A percentile compares a stretch with the other conserved stretches of the same genome.
phyloP scores from a whole-genome alignment of 108 stramenopile species.

The Skeletonema tropicum region DNA sequence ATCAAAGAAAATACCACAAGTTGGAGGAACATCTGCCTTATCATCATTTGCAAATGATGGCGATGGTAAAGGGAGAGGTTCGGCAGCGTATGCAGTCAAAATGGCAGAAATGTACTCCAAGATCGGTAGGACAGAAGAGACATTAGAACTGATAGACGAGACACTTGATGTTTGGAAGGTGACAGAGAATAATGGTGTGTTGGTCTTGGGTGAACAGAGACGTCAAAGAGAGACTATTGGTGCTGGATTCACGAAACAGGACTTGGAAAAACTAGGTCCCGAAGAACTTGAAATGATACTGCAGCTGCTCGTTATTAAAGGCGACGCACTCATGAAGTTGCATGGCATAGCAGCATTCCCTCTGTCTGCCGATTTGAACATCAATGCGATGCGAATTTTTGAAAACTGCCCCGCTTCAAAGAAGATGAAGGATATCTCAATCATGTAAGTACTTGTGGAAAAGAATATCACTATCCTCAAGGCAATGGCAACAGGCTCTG shows the following conservation, averaged over 20 bases:
- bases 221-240: slow-evolving; percentile 30
- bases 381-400: slow-evolving; percentile 36
- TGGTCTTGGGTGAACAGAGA: slow-evolving; percentile 11
- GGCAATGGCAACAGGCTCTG: background rate
- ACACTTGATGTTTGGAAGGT: slow-evolving; percentile 24
- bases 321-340: slow-evolving; percentile 22
- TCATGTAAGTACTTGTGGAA: background rate
- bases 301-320: slow-evolving; percentile 32
- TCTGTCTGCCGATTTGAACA: slow-evolving; percentile 28
- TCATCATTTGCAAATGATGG: background rate
- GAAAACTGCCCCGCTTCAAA: slow-evolving; percentile 35
- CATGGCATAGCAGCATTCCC: slow-evolving; percentile 23
- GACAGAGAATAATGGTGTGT: slow-evolving; percentile 5
- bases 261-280: slow-evolving; percentile 23
- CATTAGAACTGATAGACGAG: slow-evolving; percentile 30
- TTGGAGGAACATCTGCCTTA: background rate
- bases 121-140: slow-evolving; percentile 33
- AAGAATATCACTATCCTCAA: background rate
- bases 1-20: background rate
- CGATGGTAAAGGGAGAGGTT: slow-evolving; percentile 9
- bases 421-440: slow-evolving; percentile 29
- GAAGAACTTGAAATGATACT: slow-evolving; percentile 40
- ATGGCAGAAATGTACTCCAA: slow-evolving; percentile 47
- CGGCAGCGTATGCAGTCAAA: slow-evolving; percentile 34
- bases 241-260: slow-evolving; percentile 32